A percentile compares a stretch with the other conserved stretches of the same genome.
phyloP scores from a whole-genome alignment of 164 flowering plant species.

The Santalum album region DNA sequence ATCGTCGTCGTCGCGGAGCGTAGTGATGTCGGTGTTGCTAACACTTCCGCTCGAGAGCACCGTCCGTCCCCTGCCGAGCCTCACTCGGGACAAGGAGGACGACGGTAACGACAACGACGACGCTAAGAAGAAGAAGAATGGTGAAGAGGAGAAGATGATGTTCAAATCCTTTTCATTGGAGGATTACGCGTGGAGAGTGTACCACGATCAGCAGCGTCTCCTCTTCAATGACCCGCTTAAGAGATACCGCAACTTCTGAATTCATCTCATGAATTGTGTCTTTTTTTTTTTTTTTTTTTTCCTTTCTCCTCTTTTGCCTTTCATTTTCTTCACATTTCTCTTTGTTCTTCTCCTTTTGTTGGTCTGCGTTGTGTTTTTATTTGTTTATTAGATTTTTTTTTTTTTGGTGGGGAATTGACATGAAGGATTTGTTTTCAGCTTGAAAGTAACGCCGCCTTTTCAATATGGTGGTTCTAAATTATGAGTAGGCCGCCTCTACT shows the following conservation, averaged over 20 bases:
- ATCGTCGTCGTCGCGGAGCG: conserved; percentile 14
- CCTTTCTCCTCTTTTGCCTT: background rate
- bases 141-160: conserved; percentile 10
- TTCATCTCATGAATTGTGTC: too few species aligned
- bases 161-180: conserved; percentile 56
- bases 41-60: conserved; percentile 49
- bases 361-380: too few species aligned
- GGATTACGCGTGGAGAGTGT: conserved; percentile 83
- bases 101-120: conserved; percentile 1
- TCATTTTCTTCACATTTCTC: background rate
- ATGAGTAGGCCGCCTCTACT: too few species aligned
- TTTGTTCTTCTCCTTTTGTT: background rate
- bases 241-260: conserved; percentile 29
- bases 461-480: too few species aligned
- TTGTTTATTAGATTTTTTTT: too few species aligned
- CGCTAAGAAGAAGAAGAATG: background rate
- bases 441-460: too few species aligned
- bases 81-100: background rate
- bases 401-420: too few species aligned
- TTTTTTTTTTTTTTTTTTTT: too few species aligned
- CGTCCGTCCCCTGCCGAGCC: conserved; percentile 26
- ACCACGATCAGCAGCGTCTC: conserved; percentile 48
- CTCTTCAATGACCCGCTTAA: conserved; percentile 52
- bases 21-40: conserved; percentile 53
- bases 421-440: too few species aligned